These are phyloP conservation scores for Apiotrichum akiyoshidainum DNA, from an alignment of 1,284 basidiomycete genomes.

Conservation along the genomic window DNA sequence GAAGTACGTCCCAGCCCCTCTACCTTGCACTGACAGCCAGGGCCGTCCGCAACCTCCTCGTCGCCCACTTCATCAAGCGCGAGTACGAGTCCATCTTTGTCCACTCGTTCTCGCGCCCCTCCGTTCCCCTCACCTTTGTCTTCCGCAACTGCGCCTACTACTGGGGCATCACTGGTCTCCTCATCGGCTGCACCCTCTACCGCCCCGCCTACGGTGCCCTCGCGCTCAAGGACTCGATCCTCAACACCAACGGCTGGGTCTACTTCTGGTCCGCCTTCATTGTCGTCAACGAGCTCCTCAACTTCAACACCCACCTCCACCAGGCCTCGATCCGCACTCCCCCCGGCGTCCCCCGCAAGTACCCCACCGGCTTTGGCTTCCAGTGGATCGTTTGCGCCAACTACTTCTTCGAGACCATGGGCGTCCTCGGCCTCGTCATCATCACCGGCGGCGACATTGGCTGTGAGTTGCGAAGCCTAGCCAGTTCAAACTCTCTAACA, in stretches of 20 bases:
- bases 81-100: slow-evolving; percentile 91
- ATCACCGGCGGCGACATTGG: slow-evolving; percentile 73
- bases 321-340: slow-evolving; percentile 77
- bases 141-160: slow-evolving; percentile 90
- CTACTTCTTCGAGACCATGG: slow-evolving; percentile 87
- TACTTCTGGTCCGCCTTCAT: slow-evolving; percentile 66
- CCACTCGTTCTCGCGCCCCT: slow-evolving; percentile 90
- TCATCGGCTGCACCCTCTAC: slow-evolving; percentile 76
- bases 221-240: slow-evolving; percentile 65
- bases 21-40: slow-evolving; percentile 52
- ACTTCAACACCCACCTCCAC: slow-evolving; percentile 77
- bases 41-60: slow-evolving; percentile 70
- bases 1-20: slow-evolving; percentile 26
- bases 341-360: slow-evolving; percentile 72
- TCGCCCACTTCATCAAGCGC: slow-evolving; percentile 87
- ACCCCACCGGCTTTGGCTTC: slow-evolving; percentile 80
- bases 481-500: background rate
- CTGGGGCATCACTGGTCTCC: slow-evolving; percentile 74
- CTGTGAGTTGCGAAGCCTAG: slow-evolving; percentile 55
- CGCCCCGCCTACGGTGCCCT: slow-evolving; percentile 62
- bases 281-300: slow-evolving; percentile 80
- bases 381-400: slow-evolving; percentile 83
- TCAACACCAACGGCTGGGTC: slow-evolving; percentile 67
- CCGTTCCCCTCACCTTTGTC: slow-evolving; percentile 84
- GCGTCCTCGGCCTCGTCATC: slow-evolving; percentile 68